These are phyloP conservation scores for Penicillium manginii DNA, from an alignment of 495 filamentous ascomycete genomes.

Conservation along the genomic window DNA sequence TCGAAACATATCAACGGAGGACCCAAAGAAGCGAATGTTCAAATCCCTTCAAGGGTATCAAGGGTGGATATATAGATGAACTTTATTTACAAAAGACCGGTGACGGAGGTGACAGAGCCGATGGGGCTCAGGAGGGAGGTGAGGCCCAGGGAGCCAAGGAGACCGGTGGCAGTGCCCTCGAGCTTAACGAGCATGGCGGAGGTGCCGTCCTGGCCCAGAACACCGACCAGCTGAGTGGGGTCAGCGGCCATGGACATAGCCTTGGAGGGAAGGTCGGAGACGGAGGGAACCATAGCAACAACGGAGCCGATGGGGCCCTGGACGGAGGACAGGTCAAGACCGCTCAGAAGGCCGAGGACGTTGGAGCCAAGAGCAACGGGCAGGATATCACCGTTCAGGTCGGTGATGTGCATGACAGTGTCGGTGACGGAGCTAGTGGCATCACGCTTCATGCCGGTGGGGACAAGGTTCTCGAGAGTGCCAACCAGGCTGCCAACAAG, in stretches of 20 bases:
- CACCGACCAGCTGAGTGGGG: slow-evolving; percentile 24
- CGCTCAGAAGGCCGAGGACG: slow-evolving; percentile 17
- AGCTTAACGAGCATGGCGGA: slow-evolving; percentile 30
- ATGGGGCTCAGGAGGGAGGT: slow-evolving; percentile 16
- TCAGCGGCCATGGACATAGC: slow-evolving; percentile 16
- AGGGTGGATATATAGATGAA: slow-evolving; percentile 2
- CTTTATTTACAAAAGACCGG: slow-evolving; percentile 21
- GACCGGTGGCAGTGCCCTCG: slow-evolving; percentile 18
- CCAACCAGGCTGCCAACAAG: slow-evolving; percentile 25
- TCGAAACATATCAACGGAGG: slow-evolving; percentile 17
- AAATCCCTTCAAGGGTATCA: slow-evolving; percentile 21
- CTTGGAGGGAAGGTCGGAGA: slow-evolving; percentile 15
- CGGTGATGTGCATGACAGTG: slow-evolving; percentile 21
- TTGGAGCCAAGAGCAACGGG: slow-evolving; percentile 20
- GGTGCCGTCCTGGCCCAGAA: slow-evolving; percentile 19
- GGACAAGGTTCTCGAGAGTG: slow-evolving; percentile 19
- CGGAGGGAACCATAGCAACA: slow-evolving; percentile 13
- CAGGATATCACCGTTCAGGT: slow-evolving; percentile 18
- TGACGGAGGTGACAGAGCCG: slow-evolving; percentile 27
- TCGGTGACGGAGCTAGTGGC: slow-evolving; percentile 12
- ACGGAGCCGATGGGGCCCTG: slow-evolving; percentile 24
- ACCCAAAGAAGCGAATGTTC: slow-evolving; percentile 28
- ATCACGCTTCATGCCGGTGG: slow-evolving; percentile 17
- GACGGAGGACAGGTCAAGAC: slow-evolving; percentile 21
- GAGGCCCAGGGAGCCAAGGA: slow-evolving; percentile 29